These are phyloP conservation scores for Peronospora destructor DNA, from an alignment of 352 stramenopile species.

Conservation along the genomic window DNA sequence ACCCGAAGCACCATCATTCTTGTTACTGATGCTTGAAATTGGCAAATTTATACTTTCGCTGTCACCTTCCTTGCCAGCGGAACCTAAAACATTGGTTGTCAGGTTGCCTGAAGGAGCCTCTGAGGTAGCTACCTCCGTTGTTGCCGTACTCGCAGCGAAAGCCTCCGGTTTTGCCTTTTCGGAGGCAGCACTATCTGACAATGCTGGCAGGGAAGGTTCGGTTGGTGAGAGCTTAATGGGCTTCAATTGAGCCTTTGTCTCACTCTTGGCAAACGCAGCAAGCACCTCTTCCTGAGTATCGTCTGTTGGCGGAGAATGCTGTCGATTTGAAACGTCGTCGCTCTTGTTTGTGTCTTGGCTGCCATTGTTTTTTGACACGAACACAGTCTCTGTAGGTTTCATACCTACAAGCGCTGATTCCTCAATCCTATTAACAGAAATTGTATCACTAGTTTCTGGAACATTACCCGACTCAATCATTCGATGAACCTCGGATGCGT, in stretches of 20 bases:
- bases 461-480: conserved; percentile 34
- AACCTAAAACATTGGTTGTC: conserved; percentile 3
- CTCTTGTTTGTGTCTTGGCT: conserved; percentile 9
- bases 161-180: conserved; percentile 3
- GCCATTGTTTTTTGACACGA: neutral
- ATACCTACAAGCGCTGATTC: neutral
- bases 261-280: conserved; percentile 1
- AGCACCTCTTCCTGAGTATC: neutral
- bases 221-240: neutral
- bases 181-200: neutral
- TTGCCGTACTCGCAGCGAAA: conserved; percentile 1
- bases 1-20: conserved; percentile 1
- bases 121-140: conserved; percentile 1
- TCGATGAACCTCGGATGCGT: conserved; percentile 23
- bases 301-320: neutral
- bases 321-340: neutral
- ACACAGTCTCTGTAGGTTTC: conserved; percentile 4
- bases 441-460: conserved; percentile 12
- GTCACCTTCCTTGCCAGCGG: neutral
- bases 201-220: neutral
- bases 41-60: conserved; percentile 2
- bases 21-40: neutral
- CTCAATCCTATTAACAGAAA: neutral
- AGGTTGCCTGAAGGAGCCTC: conserved; percentile 2
- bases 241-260: conserved; percentile 1